Evolutionary conservation across 2,329 filamentous ascomycete species (phyloP), one percentile per base, ranked within the genome.

Genomic region (Fusarium concolor): DNA sequence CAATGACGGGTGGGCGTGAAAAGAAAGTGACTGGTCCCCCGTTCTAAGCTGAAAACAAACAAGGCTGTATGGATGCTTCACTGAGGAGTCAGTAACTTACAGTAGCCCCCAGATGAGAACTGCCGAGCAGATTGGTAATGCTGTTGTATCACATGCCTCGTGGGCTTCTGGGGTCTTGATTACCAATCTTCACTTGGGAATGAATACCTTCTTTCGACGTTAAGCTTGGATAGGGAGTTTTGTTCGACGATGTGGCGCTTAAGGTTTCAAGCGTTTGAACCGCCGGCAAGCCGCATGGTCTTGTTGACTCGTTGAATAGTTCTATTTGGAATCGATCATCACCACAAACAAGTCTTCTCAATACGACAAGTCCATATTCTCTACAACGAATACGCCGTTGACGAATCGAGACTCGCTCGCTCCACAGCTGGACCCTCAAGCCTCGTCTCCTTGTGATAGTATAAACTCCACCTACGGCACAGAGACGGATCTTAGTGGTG

Each of bases 401-500:
- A 42, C 50, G 33, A 66, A 65, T 67, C 24, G 57, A 58, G 56
- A 49, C 41, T 26, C 49, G n/a, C 47, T 58, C 33, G 37, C 63
- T 51, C 35, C 42, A 31, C 49, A 41, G 20, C 35, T 31, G 29
- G 28, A 17, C 43, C 44, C 42, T 44, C 37, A 38, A 28, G 47
- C 50, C 26, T 26, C 11, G 33, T 56, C 28, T 35, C 28, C 33
- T 38, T 37, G 28, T 29, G 29, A 41, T 42, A 31, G 6, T 22
- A 31, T 24, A 58, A 39, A 44, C 52, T 46, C 29, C 41, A 35
- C 53, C 44, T 51, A 31, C 26, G 15, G 39, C 26, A 51, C 29
- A 46, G 39, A 43, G 39, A 58, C 59, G 52, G 61, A 38, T 52
- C 39, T 64, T 63, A 59, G 52, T 52, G 60, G 44, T 64, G 61